phyloP scores from a whole-genome alignment of 352 stramenopile species.

The Pythium angustatum region DNA sequence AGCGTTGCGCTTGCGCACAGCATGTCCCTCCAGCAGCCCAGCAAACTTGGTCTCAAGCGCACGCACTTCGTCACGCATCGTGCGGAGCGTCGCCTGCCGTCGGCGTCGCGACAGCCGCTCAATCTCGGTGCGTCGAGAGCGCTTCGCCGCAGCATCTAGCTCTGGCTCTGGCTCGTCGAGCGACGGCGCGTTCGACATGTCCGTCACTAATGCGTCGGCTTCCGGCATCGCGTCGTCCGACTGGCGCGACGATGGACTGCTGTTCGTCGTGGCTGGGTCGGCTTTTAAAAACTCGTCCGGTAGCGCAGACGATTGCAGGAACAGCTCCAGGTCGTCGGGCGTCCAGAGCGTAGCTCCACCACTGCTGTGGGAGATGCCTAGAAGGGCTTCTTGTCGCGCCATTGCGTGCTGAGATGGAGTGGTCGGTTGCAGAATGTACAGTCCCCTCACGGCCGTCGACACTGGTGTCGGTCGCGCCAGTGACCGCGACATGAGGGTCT shows the following conservation, averaged over 20 bases:
- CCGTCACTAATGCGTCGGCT: background rate
- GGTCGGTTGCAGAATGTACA: background rate
- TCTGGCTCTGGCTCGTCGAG: conserved; percentile 6
- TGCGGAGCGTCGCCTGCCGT: conserved; percentile 13
- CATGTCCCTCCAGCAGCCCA: conserved; percentile 11
- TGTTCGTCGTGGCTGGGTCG: background rate
- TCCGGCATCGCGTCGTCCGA: background rate
- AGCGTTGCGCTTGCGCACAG: background rate
- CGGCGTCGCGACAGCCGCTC: conserved; percentile 24
- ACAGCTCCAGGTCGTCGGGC: conserved; percentile 18
- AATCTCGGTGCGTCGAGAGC: conserved; percentile 24
- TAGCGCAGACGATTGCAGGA: background rate
- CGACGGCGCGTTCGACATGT: background rate
- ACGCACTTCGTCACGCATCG: conserved; percentile 18
- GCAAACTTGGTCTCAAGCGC: conserved; percentile 16
- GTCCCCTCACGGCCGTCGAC: too few species aligned
- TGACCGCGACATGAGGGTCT: too few species aligned
- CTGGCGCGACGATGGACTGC: conserved; percentile 1
- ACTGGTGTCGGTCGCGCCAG: too few species aligned
- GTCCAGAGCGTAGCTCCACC: background rate
- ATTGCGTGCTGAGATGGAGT: background rate
- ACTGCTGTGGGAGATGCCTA: background rate
- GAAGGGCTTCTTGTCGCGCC: background rate
- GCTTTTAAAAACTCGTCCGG: background rate
- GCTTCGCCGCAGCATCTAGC: conserved; percentile 12